Evolutionary conservation across 306 rosid species (phyloP), one percentile per base, ranked within the genome.

Genomic region (Macrotyloma uniflorum): DNA sequence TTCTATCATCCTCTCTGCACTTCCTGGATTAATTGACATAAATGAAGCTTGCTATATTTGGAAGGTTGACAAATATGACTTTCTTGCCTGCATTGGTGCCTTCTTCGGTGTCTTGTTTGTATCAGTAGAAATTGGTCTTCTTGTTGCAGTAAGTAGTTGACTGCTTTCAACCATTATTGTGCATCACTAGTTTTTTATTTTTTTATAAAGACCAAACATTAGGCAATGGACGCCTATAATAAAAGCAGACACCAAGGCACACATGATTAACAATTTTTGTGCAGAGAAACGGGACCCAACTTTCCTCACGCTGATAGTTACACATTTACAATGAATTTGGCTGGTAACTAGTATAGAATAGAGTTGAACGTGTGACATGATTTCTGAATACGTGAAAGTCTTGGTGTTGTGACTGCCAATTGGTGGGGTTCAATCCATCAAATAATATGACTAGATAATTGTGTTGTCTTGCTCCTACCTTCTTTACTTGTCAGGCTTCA

Each of bases 21-120:
- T 92, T 54, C 93, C 97, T 0, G 97, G 98, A 43, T 87, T 94
- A 20, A 75, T 92, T 69, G 86, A 94, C 86, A 66, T 90, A 28
- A 76, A 47, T 26, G 89, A 87, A 85, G 91, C 88, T 28, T 71
- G 70, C 18, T 83, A 87, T 16, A 88, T 94, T 3, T 94, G 97
- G 97, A 94, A 92, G 83, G 86, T 92, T 64, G 97, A 94, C 66
- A 92, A 88, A 78, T 79, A 88, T 0, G 97, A 94, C 72, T 94
- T 94, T 77, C 86, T 94, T 20, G 96, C 94, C 1, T 92, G 94
- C 72, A 53, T 87, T 4, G 93, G 89, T 26, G 97, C 96, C 18
- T 90, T 94, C 85, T 72, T 94, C 1, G 98, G 97, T 0, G 96
- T 94, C 32, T 81, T 93, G 79, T 87, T 93, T 83, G 74, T 3